A percentile compares a stretch with the other conserved stretches of the same genome.
phyloP scores from a whole-genome alignment of 2,329 filamentous ascomycete genomes.

The Colletotrichum kahawae region DNA sequence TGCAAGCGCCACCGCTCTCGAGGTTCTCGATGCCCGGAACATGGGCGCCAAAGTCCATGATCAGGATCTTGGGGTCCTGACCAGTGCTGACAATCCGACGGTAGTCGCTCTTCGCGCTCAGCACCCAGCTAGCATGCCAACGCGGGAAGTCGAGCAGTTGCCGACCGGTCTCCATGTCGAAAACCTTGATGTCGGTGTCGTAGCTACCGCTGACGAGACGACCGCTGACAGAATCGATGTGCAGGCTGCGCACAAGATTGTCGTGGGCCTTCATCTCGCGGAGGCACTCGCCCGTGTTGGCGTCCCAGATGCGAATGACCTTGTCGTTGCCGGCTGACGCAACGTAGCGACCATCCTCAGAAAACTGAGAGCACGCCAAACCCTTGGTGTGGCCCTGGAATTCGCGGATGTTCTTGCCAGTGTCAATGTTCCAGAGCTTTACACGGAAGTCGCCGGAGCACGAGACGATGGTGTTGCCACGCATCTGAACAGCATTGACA shows the following conservation, averaged over 20 bases:
- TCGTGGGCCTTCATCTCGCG: conserved; percentile 83
- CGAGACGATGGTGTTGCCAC: conserved; percentile 89
- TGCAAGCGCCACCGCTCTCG: conserved; percentile 45
- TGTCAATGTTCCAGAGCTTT: conserved; percentile 94
- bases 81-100: conserved; percentile 92
- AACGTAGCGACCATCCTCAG: conserved; percentile 90
- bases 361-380: conserved; percentile 94
- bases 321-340: conserved; percentile 95
- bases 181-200: conserved; percentile 94
- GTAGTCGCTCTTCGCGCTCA: conserved; percentile 96
- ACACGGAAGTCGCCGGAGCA: conserved; percentile 93
- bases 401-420: conserved; percentile 86
- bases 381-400: conserved; percentile 91
- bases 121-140: conserved; percentile 96
- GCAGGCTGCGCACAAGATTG: conserved; percentile 85
- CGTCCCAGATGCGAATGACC: conserved; percentile 95
- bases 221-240: conserved; percentile 86
- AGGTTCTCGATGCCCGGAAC: conserved; percentile 64
- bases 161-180: conserved; percentile 81
- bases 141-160: conserved; percentile 86
- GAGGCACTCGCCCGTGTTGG: conserved; percentile 84
- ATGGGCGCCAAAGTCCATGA: conserved; percentile 86
- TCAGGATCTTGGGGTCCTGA: conserved; percentile 88
- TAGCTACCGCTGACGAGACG: conserved; percentile 92
- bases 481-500: conserved; percentile 95